phyloP scores from a whole-genome alignment of 768 basidiomycete species.

The Pisolithus tinctorius region DNA sequence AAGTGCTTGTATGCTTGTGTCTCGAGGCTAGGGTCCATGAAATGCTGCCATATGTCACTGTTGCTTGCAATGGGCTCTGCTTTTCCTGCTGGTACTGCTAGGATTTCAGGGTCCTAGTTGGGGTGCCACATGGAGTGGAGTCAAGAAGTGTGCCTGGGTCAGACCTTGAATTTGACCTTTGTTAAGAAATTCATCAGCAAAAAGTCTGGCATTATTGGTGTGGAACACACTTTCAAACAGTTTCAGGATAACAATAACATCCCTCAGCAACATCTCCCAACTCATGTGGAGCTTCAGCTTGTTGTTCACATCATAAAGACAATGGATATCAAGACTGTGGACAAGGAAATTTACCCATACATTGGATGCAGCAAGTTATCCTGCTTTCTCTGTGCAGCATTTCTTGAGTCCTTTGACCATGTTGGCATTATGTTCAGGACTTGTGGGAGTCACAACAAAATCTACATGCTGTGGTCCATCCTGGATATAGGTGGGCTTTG shows the following conservation, averaged over 20 bases:
- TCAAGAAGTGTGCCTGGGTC: not conserved
- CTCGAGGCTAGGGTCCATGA: too few species aligned
- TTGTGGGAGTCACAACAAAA: not conserved
- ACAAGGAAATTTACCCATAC: not conserved
- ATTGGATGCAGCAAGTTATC: constrained; percentile 1
- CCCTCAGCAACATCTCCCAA: not conserved
- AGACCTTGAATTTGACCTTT: not conserved
- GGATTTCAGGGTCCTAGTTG: too few species aligned
- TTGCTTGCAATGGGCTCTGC: too few species aligned
- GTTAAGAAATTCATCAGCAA: not conserved
- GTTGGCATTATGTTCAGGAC: not conserved
- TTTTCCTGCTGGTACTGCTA: too few species aligned
- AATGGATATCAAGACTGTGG: not conserved
- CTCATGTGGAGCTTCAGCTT: constrained; percentile 1
- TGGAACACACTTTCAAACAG: not conserved
- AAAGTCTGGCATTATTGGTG: not conserved
- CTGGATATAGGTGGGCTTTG: too few species aligned
- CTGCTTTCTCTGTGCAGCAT: constrained; percentile 1
- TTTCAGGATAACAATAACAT: not conserved
- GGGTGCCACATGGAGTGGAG: too few species aligned
- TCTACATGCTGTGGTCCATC: not conserved
- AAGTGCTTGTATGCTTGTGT: too few species aligned
- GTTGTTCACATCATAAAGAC: not conserved
- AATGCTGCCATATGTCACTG: too few species aligned
- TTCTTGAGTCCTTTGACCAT: not conserved